Percentiles rank a stretch among this genome's conserved stretches.
phyloP scores from a whole-genome alignment of 164 flowering plant species.

The Platanus orientalis region DNA sequence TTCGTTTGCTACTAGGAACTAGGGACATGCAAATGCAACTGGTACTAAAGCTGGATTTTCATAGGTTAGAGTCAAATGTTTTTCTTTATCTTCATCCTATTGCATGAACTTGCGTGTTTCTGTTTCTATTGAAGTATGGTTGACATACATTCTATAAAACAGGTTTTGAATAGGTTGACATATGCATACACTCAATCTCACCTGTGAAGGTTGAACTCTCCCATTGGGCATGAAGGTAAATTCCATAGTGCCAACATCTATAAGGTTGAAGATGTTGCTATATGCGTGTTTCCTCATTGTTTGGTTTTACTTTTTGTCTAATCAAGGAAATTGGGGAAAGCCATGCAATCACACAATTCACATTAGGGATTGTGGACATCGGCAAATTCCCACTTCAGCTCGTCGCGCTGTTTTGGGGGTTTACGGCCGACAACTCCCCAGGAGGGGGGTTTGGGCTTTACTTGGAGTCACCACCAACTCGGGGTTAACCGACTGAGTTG shows the following conservation, averaged over 20 bases:
- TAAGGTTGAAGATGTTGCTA: background rate
- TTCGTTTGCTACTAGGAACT: conserved; percentile 97
- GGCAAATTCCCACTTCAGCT: too few species aligned
- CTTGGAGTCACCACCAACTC: too few species aligned
- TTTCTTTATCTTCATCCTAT: background rate
- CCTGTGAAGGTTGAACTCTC: conserved; percentile 88
- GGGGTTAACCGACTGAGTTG: too few species aligned
- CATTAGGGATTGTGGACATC: too few species aligned
- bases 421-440: too few species aligned
- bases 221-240: conserved; percentile 96
- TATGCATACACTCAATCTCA: conserved; percentile 96
- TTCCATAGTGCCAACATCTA: background rate
- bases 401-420: too few species aligned
- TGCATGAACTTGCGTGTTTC: background rate
- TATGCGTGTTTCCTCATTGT: background rate
- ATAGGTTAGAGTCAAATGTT: conserved; percentile 44
- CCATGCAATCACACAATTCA: conserved; percentile 94
- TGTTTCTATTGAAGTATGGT: background rate
- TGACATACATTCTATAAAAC: background rate
- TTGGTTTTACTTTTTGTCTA: background rate
- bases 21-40: conserved; percentile 99
- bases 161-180: conserved; percentile 95
- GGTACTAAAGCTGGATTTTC: conserved; percentile 99
- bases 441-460: too few species aligned
- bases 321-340: conserved; percentile 95